phyloP scores from a whole-genome alignment of 208 protist species.

The Acanthamoeba lenticulata region DNA sequence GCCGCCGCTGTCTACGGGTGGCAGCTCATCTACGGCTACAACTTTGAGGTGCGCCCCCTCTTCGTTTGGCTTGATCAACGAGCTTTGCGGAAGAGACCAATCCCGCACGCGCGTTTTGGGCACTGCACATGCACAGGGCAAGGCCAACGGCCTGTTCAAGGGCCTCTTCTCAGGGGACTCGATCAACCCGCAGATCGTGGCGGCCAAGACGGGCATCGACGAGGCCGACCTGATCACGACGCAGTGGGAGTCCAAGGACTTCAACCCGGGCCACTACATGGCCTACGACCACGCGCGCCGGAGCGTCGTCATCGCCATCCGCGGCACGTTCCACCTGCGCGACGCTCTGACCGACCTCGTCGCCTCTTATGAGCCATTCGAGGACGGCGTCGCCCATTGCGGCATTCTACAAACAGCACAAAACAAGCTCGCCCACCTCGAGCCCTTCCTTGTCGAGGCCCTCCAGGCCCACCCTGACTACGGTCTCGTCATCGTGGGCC shows the following conservation, averaged over 20 bases:
- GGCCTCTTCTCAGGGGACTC: slow-evolving; percentile 27
- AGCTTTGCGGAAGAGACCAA: too few species aligned
- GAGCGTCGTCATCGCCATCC: slow-evolving; percentile 42
- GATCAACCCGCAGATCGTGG: slow-evolving; percentile 54
- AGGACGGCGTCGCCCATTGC: slow-evolving; percentile 61
- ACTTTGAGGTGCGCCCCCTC: not conserved
- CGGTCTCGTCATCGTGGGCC: slow-evolving; percentile 36
- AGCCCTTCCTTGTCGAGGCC: slow-evolving; percentile 2
- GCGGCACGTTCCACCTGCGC: slow-evolving; percentile 48
- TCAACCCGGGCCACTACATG: slow-evolving; percentile 59
- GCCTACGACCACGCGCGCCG: slow-evolving; percentile 40
- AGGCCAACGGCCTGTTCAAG: slow-evolving; percentile 39
- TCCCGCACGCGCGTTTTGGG: not conserved
- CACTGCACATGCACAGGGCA: not conserved
- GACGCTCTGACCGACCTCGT: slow-evolving; percentile 55
- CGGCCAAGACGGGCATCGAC: slow-evolving; percentile 55
- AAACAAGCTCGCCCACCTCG: slow-evolving; percentile 70
- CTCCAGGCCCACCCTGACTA: not conserved
- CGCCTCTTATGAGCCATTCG: slow-evolving; percentile 53
- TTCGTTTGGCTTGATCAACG: too few species aligned
- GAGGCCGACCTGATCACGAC: slow-evolving; percentile 36
- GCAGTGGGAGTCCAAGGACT: slow-evolving; percentile 50
- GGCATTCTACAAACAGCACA: slow-evolving; percentile 70
- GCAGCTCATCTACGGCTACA: slow-evolving; percentile 60
- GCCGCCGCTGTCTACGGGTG: slow-evolving; percentile 50